A percentile compares a stretch with the other conserved stretches of the same genome.
phyloP scores from a whole-genome alignment of 148 eudicot genomes.

The Vaccinium vitisidaea region DNA sequence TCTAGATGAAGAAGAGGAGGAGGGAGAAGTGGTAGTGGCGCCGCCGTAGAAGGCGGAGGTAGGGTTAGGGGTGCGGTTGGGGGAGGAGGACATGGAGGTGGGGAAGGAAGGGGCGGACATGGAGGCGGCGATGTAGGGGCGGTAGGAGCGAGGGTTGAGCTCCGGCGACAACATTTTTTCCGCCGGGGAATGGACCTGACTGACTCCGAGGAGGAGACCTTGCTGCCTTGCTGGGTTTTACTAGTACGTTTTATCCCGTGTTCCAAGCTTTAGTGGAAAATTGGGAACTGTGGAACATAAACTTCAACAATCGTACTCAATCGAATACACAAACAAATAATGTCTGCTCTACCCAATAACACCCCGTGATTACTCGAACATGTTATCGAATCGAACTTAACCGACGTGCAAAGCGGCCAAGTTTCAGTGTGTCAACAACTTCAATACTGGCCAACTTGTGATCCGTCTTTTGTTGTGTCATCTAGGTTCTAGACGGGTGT shows the following conservation, averaged over 20 bases:
- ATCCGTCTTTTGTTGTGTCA: too few species aligned
- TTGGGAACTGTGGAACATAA: background rate
- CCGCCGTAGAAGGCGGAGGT: conserved; percentile 20
- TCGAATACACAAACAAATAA: too few species aligned
- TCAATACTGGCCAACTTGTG: too few species aligned
- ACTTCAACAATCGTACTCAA: too few species aligned
- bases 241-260: background rate
- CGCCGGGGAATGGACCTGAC: background rate
- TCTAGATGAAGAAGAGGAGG: conserved; percentile 28
- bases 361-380: too few species aligned
- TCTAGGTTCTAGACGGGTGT: too few species aligned
- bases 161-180: conserved; percentile 68
- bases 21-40: conserved; percentile 17
- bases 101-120: conserved; percentile 48
- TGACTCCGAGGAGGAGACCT: conserved; percentile 7
- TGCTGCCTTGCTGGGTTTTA: background rate
- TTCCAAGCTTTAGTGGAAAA: background rate
- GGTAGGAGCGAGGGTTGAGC: conserved; percentile 58
- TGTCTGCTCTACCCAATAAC: too few species aligned
- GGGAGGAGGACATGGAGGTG: conserved; percentile 32
- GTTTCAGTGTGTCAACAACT: too few species aligned
- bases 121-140: conserved; percentile 66
- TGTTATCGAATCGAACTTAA: too few species aligned
- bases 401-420: too few species aligned
- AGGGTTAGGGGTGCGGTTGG: conserved; percentile 50